phyloP scores from a whole-genome alignment of 257 asterid species.

The Agastache rugosa region DNA sequence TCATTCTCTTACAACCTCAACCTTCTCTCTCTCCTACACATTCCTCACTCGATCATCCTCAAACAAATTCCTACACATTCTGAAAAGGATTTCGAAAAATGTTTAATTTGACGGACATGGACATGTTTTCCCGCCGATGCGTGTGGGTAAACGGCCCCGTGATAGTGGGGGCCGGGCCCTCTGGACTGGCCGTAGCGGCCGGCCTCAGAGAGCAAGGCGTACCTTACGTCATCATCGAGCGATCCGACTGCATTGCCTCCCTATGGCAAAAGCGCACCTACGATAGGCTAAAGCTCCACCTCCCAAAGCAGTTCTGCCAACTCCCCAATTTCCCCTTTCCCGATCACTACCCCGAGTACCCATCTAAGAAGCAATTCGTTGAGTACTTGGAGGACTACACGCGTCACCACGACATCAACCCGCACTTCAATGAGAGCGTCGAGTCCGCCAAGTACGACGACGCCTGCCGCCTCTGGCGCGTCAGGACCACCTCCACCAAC shows the following conservation, averaged over 20 bases:
- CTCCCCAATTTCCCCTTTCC: conserved; percentile 77
- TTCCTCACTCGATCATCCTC: background rate
- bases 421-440: conserved; percentile 74
- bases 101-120: conserved; percentile 57
- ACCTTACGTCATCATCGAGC: conserved; percentile 71
- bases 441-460: conserved; percentile 81
- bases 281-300: conserved; percentile 83
- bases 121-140: conserved; percentile 57
- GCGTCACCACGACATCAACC: conserved; percentile 54
- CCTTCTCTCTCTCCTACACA: background rate
- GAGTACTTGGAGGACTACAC: conserved; percentile 77
- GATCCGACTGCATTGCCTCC: conserved; percentile 87
- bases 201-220: conserved; percentile 73
- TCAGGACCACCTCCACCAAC: conserved; percentile 46
- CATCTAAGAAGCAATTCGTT: conserved; percentile 70
- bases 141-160: conserved; percentile 92
- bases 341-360: conserved; percentile 80
- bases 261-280: conserved; percentile 90
- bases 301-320: conserved; percentile 83
- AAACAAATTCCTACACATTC: background rate
- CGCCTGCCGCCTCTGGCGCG: conserved; percentile 68
- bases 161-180: conserved; percentile 92
- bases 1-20: background rate
- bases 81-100: conserved; percentile 31
- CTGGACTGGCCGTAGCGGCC: conserved; percentile 93